Base-by-base conservation (phyloP, 2,329 filamentous ascomycete genomes). In the Aspergillus intermedius region DNA sequence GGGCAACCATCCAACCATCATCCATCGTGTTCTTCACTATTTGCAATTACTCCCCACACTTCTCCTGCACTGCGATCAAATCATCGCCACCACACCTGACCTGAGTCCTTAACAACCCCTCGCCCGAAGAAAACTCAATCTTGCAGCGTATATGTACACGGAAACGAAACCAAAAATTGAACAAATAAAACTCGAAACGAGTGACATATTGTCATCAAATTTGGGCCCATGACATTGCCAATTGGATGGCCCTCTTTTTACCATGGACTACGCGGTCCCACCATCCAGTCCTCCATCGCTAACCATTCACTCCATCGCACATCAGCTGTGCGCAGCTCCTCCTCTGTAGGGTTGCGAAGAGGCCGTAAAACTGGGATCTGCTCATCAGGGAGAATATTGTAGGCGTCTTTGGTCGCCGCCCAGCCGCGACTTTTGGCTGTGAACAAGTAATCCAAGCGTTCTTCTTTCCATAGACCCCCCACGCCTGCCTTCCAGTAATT, bases 201-300 rank as follows among this genome's bases (percentile, higher is more conserved):
- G 21, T 21, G 21, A 21, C 21, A 21, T 21, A 21, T 21, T 21
- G 21, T 21, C 21, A 21, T 21, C 21, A 21, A 21, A 21, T 21
- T 21, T 21, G 21, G 5, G 2, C 21, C 21, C 5, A 21, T 21
- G 21, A 3, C 21, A 21, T 21, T 5, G 21, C 21, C 5, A 21
- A 21, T 21, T 21, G 21, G 21, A 21, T 21, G 21, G 21, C 5
- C 21, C 21, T 21, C 21, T 21, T 21, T 21, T 44, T 50, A 63
- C 60, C 62, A 70, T 44, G 67, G 67, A 61, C 64, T 68, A 15
- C 88, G 75, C 1, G 88, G 84, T 5, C 91, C 91, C n/a, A 96
- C 74, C 90, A 95, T 95, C 91, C 91, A 97, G 69, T 96, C 91
- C 68, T 95, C 89, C 88, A 96, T 94, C 6, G 88, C 88, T 34